These are phyloP conservation scores for Stentor roeselii DNA, from an alignment of 73 alveolate species.

Conservation along the genomic window DNA sequence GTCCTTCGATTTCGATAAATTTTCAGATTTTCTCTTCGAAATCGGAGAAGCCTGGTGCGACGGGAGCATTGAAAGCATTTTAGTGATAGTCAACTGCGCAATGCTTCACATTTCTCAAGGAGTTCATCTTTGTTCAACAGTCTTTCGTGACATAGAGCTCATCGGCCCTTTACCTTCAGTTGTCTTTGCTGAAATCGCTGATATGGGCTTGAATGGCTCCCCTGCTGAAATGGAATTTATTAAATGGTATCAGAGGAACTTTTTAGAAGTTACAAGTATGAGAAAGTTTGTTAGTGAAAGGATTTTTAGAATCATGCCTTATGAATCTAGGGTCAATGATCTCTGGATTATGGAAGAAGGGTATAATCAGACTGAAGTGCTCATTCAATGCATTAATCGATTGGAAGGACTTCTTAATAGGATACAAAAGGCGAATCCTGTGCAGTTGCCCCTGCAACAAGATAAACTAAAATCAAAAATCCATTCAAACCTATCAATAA, in stretches of 20 bases:
- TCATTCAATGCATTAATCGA: conserved; percentile 16
- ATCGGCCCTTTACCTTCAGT: neutral
- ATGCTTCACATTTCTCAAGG: conserved; percentile 20
- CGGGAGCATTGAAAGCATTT: conserved; percentile 2
- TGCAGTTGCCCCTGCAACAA: neutral
- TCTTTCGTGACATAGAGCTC: neutral
- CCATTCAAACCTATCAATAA: neutral
- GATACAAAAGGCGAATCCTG: neutral
- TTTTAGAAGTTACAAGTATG: neutral
- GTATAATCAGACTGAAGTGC: conserved; percentile 16
- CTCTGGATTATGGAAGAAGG: neutral
- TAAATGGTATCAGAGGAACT: conserved; percentile 20
- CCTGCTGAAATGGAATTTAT: neutral
- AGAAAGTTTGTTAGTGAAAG: neutral
- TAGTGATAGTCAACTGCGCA: neutral
- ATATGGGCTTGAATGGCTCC: neutral
- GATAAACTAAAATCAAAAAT: neutral
- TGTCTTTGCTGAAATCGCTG: neutral
- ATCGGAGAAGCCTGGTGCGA: conserved; percentile 8
- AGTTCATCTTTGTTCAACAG: neutral
- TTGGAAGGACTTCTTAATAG: neutral
- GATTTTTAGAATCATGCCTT: neutral
- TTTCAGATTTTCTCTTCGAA: conserved; percentile 15
- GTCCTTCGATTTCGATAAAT: conserved; percentile 4
- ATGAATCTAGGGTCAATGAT: conserved; percentile 8